Evolutionary conservation across 768 basidiomycete species (phyloP), one percentile per base, ranked within the genome.

Genomic region (Collybia sordida): DNA sequence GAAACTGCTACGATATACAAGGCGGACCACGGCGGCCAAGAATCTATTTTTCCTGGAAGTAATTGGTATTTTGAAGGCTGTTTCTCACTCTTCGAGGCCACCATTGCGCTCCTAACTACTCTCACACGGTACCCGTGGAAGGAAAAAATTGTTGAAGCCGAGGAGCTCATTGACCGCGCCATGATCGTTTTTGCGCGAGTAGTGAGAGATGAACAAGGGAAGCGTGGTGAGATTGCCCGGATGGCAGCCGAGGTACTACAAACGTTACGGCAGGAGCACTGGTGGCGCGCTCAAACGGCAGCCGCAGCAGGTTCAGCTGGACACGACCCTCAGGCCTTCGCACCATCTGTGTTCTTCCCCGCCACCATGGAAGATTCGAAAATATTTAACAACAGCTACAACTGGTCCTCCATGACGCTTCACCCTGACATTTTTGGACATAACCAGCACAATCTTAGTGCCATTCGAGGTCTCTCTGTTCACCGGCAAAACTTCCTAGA

Each of bases 31-130:
- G 56, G 42, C 23, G 46, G 55, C 23, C 56, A 50, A 39, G 55
- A 44, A 21, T 58, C 57, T 21, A 47, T 56, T 9, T 64, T 66
- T 37, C 64, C 67, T 21, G 71, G 67, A 17, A 64, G 53, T 52
- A 64, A 61, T 50, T 76, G 73, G 72, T 67, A 67, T 46, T 76
- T 75, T 52, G 69, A 69, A 51, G 74, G 72, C 4, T 75, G 71
- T 51, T 70, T 72, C 57, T 70, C 72, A 6, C 63, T 78, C 9
- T 74, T 77, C 53, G 78, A 80, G 58, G 75, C 73, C 23, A 68
- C 73, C 14, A 70, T 80, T 46, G 72, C 73, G 49, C 69, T 80
- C 18, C 63, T 73, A 28, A 72, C 73, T 19, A 72, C 69, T 11
- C 56, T 75, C 45, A 63, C 73, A 14, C 72, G 72, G 45, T 63